phyloP scores from a whole-genome alignment of 2,329 filamentous ascomycete genomes.

The Fusarium pilosicola region DNA sequence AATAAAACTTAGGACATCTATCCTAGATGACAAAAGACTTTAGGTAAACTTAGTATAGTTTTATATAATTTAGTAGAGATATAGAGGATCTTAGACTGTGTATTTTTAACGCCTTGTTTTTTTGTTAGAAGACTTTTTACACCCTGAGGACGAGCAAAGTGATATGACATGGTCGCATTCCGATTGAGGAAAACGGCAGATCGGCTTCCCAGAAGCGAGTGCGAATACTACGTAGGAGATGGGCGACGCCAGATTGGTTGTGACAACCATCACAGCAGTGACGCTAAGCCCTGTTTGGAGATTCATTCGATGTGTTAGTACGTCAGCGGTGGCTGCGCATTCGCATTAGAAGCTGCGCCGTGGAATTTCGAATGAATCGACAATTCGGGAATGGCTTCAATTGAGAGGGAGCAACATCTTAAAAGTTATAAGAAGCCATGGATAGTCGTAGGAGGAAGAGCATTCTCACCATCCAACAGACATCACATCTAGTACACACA shows the following conservation, averaged over 20 bases:
- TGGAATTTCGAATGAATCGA: slow-evolving; percentile 26
- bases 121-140: too few relatives aligned
- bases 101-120: too few relatives aligned
- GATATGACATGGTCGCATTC: not conserved
- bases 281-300: slow-evolving; percentile 29
- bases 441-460: not conserved
- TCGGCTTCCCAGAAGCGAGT: slow-evolving; percentile 8
- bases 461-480: not conserved
- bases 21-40: too few relatives aligned
- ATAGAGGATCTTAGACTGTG: too few relatives aligned
- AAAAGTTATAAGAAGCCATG: slow-evolving; percentile 15
- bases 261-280: not conserved
- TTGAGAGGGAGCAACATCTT: not conserved
- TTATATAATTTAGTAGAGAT: too few relatives aligned
- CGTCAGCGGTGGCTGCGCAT: slow-evolving; percentile 31
- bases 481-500: not conserved
- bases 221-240: not conserved
- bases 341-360: slow-evolving; percentile 3
- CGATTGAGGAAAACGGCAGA: not conserved
- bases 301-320: slow-evolving; percentile 29
- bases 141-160: not conserved
- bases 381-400: slow-evolving; percentile 13
- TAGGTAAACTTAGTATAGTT: too few relatives aligned
- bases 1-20: too few relatives aligned
- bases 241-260: slow-evolving; percentile 2